These are phyloP conservation scores for Gonapodya sp. DNA, from an alignment of 192 early-diverging fungal genomes.

Conservation along the genomic window DNA sequence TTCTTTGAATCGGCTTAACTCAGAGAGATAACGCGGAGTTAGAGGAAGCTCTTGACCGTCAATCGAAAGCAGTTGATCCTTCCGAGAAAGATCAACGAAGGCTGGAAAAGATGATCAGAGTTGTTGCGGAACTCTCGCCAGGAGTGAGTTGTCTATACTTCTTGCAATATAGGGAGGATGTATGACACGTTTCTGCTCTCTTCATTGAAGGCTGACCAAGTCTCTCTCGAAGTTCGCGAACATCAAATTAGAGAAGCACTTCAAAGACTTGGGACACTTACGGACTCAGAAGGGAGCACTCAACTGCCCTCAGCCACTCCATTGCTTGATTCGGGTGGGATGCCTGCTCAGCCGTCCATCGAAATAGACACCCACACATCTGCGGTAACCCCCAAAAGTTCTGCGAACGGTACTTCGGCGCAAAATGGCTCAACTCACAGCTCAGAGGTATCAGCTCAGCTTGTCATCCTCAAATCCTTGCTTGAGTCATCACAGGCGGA, in stretches of 20 bases:
- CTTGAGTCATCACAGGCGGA: background rate
- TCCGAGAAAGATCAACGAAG: background rate
- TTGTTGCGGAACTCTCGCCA: conserved; percentile 9
- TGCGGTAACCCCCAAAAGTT: too few species aligned
- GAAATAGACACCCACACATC: too few species aligned
- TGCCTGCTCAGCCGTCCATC: too few species aligned
- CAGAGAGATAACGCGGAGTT: background rate
- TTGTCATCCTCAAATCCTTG: background rate
- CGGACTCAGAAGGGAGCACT: background rate
- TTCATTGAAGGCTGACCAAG: background rate
- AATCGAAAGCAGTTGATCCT: background rate
- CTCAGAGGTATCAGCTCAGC: background rate
- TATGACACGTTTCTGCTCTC: background rate
- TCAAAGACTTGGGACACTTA: background rate
- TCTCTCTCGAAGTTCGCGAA: background rate
- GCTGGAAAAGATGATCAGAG: background rate
- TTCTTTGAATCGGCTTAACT: too few species aligned
- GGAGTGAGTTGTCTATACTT: background rate
- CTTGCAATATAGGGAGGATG: too few species aligned
- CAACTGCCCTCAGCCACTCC: background rate
- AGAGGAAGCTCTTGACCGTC: background rate
- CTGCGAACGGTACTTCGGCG: too few species aligned
- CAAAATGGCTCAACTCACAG: background rate
- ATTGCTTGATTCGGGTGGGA: background rate
- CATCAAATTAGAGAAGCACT: background rate